These are phyloP conservation scores for Daldinia caldariorum DNA, from an alignment of 495 filamentous ascomycete species.

Conservation along the genomic window DNA sequence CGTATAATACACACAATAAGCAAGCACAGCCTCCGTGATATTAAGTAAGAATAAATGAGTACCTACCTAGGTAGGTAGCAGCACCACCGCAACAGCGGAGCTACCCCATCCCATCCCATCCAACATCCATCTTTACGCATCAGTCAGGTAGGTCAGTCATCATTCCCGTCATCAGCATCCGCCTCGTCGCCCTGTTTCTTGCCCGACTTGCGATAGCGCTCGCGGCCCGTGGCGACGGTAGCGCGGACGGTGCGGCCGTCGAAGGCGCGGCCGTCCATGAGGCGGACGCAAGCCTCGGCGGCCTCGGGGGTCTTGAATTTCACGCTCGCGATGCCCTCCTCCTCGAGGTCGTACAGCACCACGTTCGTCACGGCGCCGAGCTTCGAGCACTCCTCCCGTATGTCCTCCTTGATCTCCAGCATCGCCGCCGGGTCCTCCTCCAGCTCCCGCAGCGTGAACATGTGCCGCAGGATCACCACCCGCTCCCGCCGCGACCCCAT, in stretches of 20 bases:
- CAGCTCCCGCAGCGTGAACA: constrained; percentile 91
- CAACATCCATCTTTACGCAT: too few species aligned
- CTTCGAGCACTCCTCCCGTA: constrained; percentile 88
- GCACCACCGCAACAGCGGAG: too few species aligned
- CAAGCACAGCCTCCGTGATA: neutral
- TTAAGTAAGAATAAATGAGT: neutral
- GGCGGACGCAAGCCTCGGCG: constrained; percentile 75
- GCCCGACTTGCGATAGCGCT: constrained; percentile 78
- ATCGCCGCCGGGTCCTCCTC: constrained; percentile 84
- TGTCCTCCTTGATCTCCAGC: constrained; percentile 92
- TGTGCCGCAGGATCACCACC: constrained; percentile 87
- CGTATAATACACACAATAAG: constrained; percentile 26
- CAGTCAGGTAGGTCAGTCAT: constrained; percentile 43
- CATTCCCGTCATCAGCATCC: constrained; percentile 51
- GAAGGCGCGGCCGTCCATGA: constrained; percentile 86
- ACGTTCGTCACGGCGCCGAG: constrained; percentile 91
- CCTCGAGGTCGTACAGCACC: constrained; percentile 85
- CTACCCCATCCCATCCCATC: too few species aligned
- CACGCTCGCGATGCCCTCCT: constrained; percentile 87
- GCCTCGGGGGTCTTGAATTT: constrained; percentile 74
- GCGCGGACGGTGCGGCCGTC: constrained; percentile 77
- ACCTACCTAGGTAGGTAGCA: neutral
- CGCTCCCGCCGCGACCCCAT: constrained; percentile 75
- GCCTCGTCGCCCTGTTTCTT: constrained; percentile 56
- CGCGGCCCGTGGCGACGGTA: constrained; percentile 76